Base-by-base conservation (phyloP, 2,329 filamentous ascomycete species). In the Fusarium nurragi region DNA sequence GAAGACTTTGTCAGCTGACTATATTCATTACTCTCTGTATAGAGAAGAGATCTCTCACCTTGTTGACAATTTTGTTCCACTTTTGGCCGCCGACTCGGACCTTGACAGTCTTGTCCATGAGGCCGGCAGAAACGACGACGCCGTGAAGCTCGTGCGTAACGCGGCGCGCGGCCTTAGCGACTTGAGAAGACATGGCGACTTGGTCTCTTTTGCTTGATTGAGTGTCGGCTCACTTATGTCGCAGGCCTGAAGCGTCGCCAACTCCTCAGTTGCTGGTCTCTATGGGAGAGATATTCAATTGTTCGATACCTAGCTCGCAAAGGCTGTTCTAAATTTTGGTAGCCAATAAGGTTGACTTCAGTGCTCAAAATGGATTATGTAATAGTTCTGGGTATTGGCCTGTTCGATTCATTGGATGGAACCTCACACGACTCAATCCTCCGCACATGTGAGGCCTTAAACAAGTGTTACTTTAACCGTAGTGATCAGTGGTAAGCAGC, bases 71-170 rank as follows among this genome's bases (percentile, higher is more conserved):
- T 58, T 83, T 84, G 75, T 94, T 91, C 89, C 90, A 94, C 74
- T 86, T 84, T 74, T 88, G 86, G 14, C 84, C 85, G 48, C 90
- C 88, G 14, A 94, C 83, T 67, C 88, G 86, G 63, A 94, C 91
- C 78, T 91, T 93, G 55, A 93, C 90, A 4, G 91, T 93, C 78
- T 89, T 91, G 58, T 87, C 79, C 89, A 93, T 93, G 58, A 89
- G 83, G 19, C 91, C 92, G 8, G 91, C 88, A 38, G 90, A 92
- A 46, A 94, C 86, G 22, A 94, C 92, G 37, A 94, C 86, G 63
- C 90, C 90, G 60, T 84, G 82, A 55, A 87, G 74, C 71, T 86
- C 82, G 59, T 82, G 81, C 48, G 79, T 81, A 46, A 81, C 80
- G 51, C 76, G 77, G 51, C 77, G 78, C 54, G 80, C 78, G 30